Evolutionary conservation across 805 yeast species (phyloP), one percentile per base, ranked within the genome.

Genomic region (Lachancea lanzarotensis): DNA sequence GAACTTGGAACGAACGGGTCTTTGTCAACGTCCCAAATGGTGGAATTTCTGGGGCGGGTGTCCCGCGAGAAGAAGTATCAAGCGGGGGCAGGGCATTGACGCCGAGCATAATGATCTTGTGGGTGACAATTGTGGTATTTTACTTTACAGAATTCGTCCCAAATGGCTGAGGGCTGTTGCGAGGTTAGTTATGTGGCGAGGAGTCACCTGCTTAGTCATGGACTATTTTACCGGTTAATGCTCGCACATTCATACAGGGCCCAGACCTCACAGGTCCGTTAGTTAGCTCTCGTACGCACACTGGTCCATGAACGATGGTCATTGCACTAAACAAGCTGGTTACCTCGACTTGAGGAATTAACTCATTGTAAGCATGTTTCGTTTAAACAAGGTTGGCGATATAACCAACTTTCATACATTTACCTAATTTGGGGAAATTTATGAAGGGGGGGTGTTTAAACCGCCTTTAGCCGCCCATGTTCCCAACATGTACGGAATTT

Each of bases 21-120:
- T 93, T 1, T 91, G 98, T 60, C 95, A 89, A 60, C 68, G 90
- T 30, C 72, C 79, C 49, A 89, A 87, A 61, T 88, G 96, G 96
- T 91, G 95, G 93, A 90, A 91, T 59, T 73, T 87, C 53, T 76
- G 87, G 79, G 74, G 78, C 45, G 82, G 88, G 2, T 91, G 98
- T 66, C 84, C 84, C 10, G 79, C 90, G 6, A 71, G 96, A 45
- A 72, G 77, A 44, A 78, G 79, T 54, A 76, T 83, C 43, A 80
- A 84, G 50, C 77, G 83, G 71, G 98, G 97, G 0, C 78, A 83
- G 52, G 98, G 98, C 1, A 39, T 65, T 25, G 65, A 60, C 2
- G 76, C 87, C 9, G 97, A 91, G 59, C 77, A 82, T 49, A 95
- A 89, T 60, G 91, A 89, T 43, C 43, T 57, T 8, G 54, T 63